Conservation (phyloP, 345 rosid species). For the Rhizophora mangle region DNA sequence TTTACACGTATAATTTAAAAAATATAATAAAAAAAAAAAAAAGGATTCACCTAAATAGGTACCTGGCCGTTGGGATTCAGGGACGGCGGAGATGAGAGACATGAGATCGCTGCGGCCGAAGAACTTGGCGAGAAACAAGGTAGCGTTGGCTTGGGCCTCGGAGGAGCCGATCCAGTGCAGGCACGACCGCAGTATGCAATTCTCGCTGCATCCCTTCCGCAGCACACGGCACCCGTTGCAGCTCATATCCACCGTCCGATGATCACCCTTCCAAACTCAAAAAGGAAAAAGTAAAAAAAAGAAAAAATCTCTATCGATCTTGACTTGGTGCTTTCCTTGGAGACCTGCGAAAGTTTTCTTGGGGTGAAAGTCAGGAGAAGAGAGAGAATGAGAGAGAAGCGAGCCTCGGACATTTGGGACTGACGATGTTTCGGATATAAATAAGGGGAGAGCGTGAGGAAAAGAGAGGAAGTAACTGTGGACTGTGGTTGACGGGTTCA, state of each 20-base stretch:
- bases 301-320: background rate
- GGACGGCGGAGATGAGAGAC: constrained; percentile 53
- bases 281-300: background rate
- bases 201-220: constrained; percentile 40
- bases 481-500: background rate
- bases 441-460: too few species aligned
- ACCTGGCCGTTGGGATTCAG: constrained; percentile 57
- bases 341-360: background rate
- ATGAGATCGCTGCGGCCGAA: constrained; percentile 37
- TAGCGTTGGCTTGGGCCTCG: constrained; percentile 37
- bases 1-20: too few species aligned
- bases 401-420: too few species aligned
- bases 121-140: constrained; percentile 36
- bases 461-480: too few species aligned
- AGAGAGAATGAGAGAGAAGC: too few species aligned
- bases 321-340: background rate
- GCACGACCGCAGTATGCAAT: constrained; percentile 29
- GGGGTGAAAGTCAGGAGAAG: background rate
- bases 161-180: constrained; percentile 27
- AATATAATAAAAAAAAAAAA: background rate
- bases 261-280: background rate
- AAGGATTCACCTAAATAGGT: background rate
- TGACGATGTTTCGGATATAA: too few species aligned
- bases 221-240: constrained; percentile 39
- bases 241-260: constrained; percentile 28